phyloP scores from a whole-genome alignment of 805 yeast genomes.

The Starmerella geochares region DNA sequence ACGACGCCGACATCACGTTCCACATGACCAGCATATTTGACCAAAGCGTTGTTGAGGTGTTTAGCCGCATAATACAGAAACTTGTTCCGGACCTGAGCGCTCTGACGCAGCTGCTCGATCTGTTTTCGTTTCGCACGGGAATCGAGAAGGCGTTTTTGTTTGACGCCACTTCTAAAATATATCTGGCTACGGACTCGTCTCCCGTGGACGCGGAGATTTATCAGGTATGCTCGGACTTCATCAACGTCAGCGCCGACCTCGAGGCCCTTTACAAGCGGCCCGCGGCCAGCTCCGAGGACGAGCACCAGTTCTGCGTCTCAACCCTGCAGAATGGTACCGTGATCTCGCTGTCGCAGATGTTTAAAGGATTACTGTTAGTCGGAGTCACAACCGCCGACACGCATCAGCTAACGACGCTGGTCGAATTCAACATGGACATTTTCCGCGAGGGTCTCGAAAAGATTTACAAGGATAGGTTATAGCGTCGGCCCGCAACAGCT shows the following conservation, averaged over 20 bases:
- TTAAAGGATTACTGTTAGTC: slow-evolving; percentile 82
- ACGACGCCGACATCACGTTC: slow-evolving; percentile 82
- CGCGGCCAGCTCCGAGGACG: slow-evolving; percentile 5
- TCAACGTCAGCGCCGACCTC: slow-evolving; percentile 84
- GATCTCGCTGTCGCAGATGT: slow-evolving; percentile 79
- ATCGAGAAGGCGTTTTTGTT: slow-evolving; percentile 89
- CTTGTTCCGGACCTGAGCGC: slow-evolving; percentile 80
- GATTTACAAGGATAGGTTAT: slow-evolving; percentile 16
- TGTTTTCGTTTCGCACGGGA: slow-evolving; percentile 75
- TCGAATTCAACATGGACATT: slow-evolving; percentile 79
- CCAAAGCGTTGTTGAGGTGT: slow-evolving; percentile 91
- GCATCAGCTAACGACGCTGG: slow-evolving; percentile 46
- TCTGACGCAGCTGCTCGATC: slow-evolving; percentile 78
- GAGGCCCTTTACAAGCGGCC: slow-evolving; percentile 36
- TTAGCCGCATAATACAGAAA: slow-evolving; percentile 85
- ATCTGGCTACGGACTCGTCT: slow-evolving; percentile 89
- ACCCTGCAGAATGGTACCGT: slow-evolving; percentile 74
- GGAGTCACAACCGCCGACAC: slow-evolving; percentile 69
- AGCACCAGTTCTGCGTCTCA: slow-evolving; percentile 30
- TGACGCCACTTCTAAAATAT: slow-evolving; percentile 84
- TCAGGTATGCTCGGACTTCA: slow-evolving; percentile 94
- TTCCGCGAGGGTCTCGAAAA: slow-evolving; percentile 54
- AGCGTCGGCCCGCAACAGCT: neutral
- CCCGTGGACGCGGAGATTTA: slow-evolving; percentile 93
- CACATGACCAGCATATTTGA: slow-evolving; percentile 91